These are phyloP conservation scores for Chrysanthemum lavandulifolium DNA, from an alignment of 129 eudicot genomes.

Conservation along the genomic window DNA sequence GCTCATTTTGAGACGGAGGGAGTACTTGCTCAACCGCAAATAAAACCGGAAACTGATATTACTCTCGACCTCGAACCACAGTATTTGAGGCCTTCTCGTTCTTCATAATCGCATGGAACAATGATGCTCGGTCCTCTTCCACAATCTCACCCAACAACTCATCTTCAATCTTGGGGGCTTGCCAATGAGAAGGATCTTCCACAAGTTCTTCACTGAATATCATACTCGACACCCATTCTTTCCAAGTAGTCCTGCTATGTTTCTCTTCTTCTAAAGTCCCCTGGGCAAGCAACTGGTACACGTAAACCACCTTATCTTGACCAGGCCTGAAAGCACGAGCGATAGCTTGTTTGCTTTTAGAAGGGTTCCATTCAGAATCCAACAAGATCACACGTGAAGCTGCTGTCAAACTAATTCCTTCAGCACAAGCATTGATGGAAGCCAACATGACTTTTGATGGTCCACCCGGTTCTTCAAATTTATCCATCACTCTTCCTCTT, in stretches of 20 bases:
- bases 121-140: slow-evolving; percentile 86
- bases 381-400: slow-evolving; percentile 93
- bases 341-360: slow-evolving; percentile 95
- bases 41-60: background rate
- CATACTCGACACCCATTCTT: slow-evolving; percentile 97
- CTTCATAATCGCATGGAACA: slow-evolving; percentile 91
- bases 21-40: background rate
- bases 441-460: slow-evolving; percentile 87
- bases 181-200: slow-evolving; percentile 97
- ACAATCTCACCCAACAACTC: slow-evolving; percentile 88
- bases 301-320: slow-evolving; percentile 88
- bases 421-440: slow-evolving; percentile 90
- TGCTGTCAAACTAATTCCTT: slow-evolving; percentile 92
- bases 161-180: slow-evolving; percentile 90
- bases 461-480: slow-evolving; percentile 88
- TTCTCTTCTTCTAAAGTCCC: slow-evolving; percentile 97
- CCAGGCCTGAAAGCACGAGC: slow-evolving; percentile 96
- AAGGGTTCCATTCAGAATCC: slow-evolving; percentile 98
- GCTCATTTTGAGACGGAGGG: background rate
- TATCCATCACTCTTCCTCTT: slow-evolving; percentile 91
- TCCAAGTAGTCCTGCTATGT: slow-evolving; percentile 89
- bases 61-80: slow-evolving; percentile 55
- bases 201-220: slow-evolving; percentile 90
- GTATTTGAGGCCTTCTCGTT: slow-evolving; percentile 90
- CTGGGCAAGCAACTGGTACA: slow-evolving; percentile 75